Conservation (phyloP, 768 basidiomycete species). For the Grammothele lineata region DNA sequence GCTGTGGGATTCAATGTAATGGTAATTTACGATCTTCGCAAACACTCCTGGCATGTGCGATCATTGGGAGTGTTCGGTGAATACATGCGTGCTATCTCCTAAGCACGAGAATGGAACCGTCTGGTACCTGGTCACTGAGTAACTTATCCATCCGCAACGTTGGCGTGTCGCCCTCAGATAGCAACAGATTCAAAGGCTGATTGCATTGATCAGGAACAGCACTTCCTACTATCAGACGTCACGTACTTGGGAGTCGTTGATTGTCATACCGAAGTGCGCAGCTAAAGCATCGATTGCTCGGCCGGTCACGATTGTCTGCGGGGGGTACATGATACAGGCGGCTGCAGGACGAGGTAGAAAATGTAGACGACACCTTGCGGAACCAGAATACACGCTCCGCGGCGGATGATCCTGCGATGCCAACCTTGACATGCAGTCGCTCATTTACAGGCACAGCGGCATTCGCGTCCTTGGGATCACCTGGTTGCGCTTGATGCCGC, state of each 20-base stretch:
- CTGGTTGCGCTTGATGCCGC: slow-evolving; percentile 64
- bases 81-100: not conserved
- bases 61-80: no score
- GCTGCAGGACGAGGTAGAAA: not conserved
- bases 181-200: slow-evolving; percentile 41
- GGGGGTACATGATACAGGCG: no score
- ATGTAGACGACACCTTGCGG: slow-evolving; percentile 47
- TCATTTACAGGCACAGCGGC: slow-evolving; percentile 46
- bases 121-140: slow-evolving; percentile 49
- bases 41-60: slow-evolving; percentile 8
- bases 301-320: slow-evolving; percentile 52
- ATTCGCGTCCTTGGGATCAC: slow-evolving; percentile 52
- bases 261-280: slow-evolving; percentile 31
- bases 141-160: slow-evolving; percentile 44
- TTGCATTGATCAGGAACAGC: not conserved
- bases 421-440: slow-evolving; percentile 54
- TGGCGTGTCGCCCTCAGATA: slow-evolving; percentile 18
- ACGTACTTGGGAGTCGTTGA: slow-evolving; percentile 32
- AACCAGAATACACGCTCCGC: slow-evolving; percentile 62
- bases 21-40: slow-evolving; percentile 13
- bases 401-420: slow-evolving; percentile 24
- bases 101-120: slow-evolving; percentile 36
- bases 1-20: slow-evolving; percentile 19
- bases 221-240: not conserved
- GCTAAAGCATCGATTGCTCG: slow-evolving; percentile 57